A percentile compares a stretch with the other conserved stretches of the same genome.
Conservation (phyloP, 768 basidiomycete genomes). For the Fistulinella prunicolor region DNA sequence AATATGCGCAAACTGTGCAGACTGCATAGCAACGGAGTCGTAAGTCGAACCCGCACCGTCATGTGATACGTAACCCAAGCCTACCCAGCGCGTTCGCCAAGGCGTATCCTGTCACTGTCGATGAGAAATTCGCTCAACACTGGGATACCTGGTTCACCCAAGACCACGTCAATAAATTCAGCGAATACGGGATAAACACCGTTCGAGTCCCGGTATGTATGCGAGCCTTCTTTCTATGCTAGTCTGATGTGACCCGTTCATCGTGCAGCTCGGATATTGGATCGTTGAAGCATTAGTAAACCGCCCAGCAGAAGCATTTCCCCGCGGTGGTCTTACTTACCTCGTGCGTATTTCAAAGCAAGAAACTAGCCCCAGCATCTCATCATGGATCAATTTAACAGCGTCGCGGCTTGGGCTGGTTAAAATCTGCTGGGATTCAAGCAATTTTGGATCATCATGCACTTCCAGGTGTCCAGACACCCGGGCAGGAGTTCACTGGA, state of each 20-base stretch:
- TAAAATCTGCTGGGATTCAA: slow-evolving; percentile 59
- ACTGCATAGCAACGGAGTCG: slow-evolving; percentile 70
- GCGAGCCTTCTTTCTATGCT: not conserved
- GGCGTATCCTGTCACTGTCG: slow-evolving; percentile 57
- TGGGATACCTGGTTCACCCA: slow-evolving; percentile 77
- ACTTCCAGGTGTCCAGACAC: slow-evolving; percentile 63
- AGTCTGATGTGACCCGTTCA: not conserved
- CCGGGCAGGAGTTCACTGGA: slow-evolving; percentile 67
- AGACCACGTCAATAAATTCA: slow-evolving; percentile 54
- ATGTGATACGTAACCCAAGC: not conserved
- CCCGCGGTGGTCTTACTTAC: slow-evolving; percentile 63
- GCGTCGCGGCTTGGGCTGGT: slow-evolving; percentile 60
- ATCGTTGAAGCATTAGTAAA: slow-evolving; percentile 72
- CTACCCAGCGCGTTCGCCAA: slow-evolving; percentile 53
- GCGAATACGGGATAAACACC: slow-evolving; percentile 61
- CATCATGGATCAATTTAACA: slow-evolving; percentile 23
- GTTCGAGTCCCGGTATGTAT: slow-evolving; percentile 67
- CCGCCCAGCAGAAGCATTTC: slow-evolving; percentile 56
- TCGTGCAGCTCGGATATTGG: slow-evolving; percentile 73
- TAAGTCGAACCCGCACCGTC: slow-evolving; percentile 21
- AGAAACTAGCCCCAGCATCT: not conserved
- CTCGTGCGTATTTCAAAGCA: slow-evolving; percentile 43
- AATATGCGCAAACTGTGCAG: slow-evolving; percentile 52
- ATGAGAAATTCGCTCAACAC: slow-evolving; percentile 56
- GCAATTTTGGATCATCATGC: slow-evolving; percentile 72